Percentiles rank a stretch among this genome's conserved stretches.
phyloP scores from a whole-genome alignment of 78 protist species.

The Monosiga brevicollis region DNA sequence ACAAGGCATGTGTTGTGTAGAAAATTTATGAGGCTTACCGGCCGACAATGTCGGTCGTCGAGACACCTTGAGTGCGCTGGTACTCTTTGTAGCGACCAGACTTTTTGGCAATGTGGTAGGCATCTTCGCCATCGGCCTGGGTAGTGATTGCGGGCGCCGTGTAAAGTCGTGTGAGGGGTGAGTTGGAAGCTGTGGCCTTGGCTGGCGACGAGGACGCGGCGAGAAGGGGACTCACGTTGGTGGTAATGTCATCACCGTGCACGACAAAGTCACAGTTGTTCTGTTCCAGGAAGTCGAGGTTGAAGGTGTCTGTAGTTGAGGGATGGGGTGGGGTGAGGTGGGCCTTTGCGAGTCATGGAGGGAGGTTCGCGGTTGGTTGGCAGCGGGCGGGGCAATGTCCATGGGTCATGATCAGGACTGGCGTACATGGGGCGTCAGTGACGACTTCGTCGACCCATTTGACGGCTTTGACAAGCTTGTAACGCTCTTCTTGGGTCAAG shows the following conservation, averaged over 20 bases:
- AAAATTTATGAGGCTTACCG: too few species aligned
- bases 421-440: constrained; percentile 72
- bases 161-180: too few species aligned
- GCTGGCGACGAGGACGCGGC: too few species aligned
- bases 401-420: too few species aligned
- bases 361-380: background rate
- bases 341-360: background rate
- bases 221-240: constrained; percentile 1
- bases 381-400: background rate
- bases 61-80: constrained; percentile 73
- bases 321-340: too few species aligned
- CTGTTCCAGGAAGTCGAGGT: constrained; percentile 38
- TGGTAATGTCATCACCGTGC: constrained; percentile 69
- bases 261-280: constrained; percentile 47
- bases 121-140: constrained; percentile 58
- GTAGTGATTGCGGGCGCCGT: too few species aligned
- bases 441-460: constrained; percentile 93
- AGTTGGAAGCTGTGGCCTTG: too few species aligned
- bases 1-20: too few species aligned
- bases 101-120: constrained; percentile 65
- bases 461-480: constrained; percentile 58
- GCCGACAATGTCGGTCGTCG: constrained; percentile 89
- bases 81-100: constrained; percentile 59
- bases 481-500: constrained; percentile 80
- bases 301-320: too few species aligned